phyloP scores from a whole-genome alignment of 228 moss, liverwort and hornwort genomes.

The Sphagnum magellanicum region DNA sequence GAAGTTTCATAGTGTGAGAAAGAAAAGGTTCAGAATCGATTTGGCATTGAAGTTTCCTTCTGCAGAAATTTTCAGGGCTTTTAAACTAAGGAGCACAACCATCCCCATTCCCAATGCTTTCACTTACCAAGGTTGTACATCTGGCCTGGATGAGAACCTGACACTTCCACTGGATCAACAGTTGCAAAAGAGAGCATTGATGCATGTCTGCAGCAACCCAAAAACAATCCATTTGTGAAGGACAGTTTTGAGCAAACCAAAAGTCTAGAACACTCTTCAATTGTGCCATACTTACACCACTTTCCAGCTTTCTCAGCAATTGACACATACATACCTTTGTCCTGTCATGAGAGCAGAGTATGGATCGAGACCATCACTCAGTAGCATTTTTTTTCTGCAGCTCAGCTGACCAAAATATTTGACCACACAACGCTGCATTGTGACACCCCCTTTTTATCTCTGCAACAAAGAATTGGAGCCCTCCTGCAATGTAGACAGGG shows the following conservation, averaged over 20 bases:
- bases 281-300: background rate
- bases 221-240: background rate
- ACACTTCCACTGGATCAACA: slow-evolving; percentile 57
- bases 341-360: background rate
- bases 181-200: slow-evolving; percentile 71
- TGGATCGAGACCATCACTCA: background rate
- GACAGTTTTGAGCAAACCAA: background rate
- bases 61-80: background rate
- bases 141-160: slow-evolving; percentile 50
- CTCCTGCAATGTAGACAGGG: no score
- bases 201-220: slow-evolving; percentile 35
- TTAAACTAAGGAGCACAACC: background rate
- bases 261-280: background rate
- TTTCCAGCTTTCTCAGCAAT: background rate
- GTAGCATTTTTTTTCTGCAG: background rate
- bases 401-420: background rate
- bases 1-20: background rate
- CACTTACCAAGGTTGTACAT: slow-evolving; percentile 82
- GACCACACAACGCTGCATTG: background rate
- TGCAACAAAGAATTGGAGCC: no score
- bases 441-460: background rate
- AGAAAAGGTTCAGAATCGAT: no score
- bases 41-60: background rate
- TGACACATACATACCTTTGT: background rate
- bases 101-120: background rate